These are phyloP conservation scores for Agrocybe praecox DNA, from an alignment of 768 basidiomycete genomes.

Conservation along the genomic window DNA sequence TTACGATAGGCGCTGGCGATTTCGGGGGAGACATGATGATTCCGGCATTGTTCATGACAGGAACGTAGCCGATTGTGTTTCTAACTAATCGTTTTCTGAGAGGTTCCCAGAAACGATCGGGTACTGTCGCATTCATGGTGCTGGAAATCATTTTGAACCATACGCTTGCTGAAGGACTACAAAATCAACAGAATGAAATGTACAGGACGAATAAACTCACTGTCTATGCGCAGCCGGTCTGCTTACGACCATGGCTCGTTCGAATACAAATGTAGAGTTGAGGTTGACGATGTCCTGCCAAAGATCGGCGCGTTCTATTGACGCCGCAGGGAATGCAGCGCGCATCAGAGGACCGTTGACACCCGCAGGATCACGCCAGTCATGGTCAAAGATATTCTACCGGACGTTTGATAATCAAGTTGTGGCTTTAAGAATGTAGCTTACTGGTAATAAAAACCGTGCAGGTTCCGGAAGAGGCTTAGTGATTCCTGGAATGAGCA, in stretches of 20 bases:
- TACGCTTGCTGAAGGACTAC: slow-evolving; percentile 24
- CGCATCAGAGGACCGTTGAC: slow-evolving; percentile 69
- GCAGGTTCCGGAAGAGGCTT: slow-evolving; percentile 23
- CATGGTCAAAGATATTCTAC: slow-evolving; percentile 21
- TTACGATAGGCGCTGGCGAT: slow-evolving; percentile 25
- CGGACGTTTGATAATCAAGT: not conserved
- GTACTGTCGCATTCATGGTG: slow-evolving; percentile 31
- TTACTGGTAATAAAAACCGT: slow-evolving; percentile 38
- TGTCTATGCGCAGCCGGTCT: slow-evolving; percentile 61
- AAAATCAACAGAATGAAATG: not conserved
- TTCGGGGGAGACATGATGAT: slow-evolving; percentile 6
- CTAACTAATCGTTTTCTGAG: slow-evolving; percentile 27
- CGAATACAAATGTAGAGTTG: slow-evolving; percentile 58
- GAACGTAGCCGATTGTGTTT: slow-evolving; percentile 30
- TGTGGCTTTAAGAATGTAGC: slow-evolving; percentile 6
- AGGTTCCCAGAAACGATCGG: slow-evolving; percentile 34
- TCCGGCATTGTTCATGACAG: slow-evolving; percentile 14
- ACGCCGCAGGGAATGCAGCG: slow-evolving; percentile 62
- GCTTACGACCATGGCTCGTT: slow-evolving; percentile 60
- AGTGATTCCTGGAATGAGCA: slow-evolving; percentile 12
- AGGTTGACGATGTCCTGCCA: slow-evolving; percentile 60
- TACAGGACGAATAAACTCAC: slow-evolving; percentile 21
- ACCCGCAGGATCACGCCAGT: slow-evolving; percentile 63
- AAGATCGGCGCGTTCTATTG: slow-evolving; percentile 59
- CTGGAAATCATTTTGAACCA: slow-evolving; percentile 39